Percentiles rank a stretch among this genome's conserved stretches.
These are phyloP conservation scores for Tricholoma flavovirens DNA, from an alignment of 768 basidiomycete genomes.

Conservation along the genomic window DNA sequence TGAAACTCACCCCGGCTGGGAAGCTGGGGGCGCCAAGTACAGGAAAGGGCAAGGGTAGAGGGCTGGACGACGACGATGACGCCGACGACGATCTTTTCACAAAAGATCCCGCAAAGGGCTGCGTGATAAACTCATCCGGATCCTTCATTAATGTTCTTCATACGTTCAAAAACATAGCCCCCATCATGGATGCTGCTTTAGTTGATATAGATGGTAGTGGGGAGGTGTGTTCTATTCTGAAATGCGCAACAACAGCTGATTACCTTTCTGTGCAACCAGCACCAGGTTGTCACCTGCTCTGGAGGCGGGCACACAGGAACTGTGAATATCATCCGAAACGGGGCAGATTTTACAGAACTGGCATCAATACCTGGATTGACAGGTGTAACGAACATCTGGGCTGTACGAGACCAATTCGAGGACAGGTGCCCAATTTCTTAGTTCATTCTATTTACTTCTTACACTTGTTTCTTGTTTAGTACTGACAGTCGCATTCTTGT, in stretches of 20 bases:
- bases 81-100: constrained; percentile 21
- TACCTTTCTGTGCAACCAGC: constrained; percentile 30
- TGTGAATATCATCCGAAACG: constrained; percentile 71
- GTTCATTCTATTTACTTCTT: not conserved
- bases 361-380: constrained; percentile 53
- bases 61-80: constrained; percentile 23
- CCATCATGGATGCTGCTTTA: constrained; percentile 75
- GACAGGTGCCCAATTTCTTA: constrained; percentile 32
- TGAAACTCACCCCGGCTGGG: constrained; percentile 36
- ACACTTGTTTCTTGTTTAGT: constrained; percentile 26
- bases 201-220: constrained; percentile 68
- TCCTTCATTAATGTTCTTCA: constrained; percentile 58
- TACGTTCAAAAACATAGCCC: constrained; percentile 71
- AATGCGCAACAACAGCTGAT: not conserved
- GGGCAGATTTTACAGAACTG: constrained; percentile 70
- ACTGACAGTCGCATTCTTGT: constrained; percentile 51
- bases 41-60: constrained; percentile 35
- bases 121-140: constrained; percentile 47
- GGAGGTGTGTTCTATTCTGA: constrained; percentile 42
- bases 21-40: constrained; percentile 24
- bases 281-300: constrained; percentile 82
- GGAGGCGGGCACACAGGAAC: constrained; percentile 75
- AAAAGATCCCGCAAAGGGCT: constrained; percentile 30
- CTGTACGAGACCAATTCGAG: constrained; percentile 42
- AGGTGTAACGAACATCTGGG: constrained; percentile 57